Base-by-base conservation (phyloP, 148 eudicot genomes). In the Silene uniflora region DNA sequence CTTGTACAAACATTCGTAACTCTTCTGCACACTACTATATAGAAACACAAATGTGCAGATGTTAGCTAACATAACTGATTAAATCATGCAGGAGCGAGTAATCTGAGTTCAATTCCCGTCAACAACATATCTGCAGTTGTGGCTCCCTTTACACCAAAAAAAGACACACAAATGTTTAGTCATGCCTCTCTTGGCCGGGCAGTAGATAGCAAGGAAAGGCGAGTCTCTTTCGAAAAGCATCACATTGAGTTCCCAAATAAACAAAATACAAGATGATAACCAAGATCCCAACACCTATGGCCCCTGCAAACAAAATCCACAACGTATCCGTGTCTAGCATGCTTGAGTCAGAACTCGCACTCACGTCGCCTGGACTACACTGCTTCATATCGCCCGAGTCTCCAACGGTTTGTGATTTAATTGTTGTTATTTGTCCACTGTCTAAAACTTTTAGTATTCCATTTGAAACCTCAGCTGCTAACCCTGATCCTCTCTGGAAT, bases 261-360 rank as follows among this genome's bases (percentile, higher is more conserved):
- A 79, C 77, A 27, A 79, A n/a, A 49, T 73, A 79, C 73, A 79
- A 73, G 67, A 79, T 60, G 47, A 79, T 69, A 29, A 74, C 70
- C 24, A 79, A 60, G 16, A 79, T 66, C 9, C 24, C 19, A 10
- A 68, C 77, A 17, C 81, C 81, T 8, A 79, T 42, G 27, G 74
- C 81, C 27, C 81, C 81, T 5, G 77, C 81, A 18, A 74, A 68
- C 77, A 79, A 68, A 14, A 79, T 79, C 81, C 81, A 79, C 60
- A 74, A 16, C 4, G 81, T 79, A 56, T 79, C 77, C 11, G 39
- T 59, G 63, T 79, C 81, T 16, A 79, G 58, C 29, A 74, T 4
- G 46, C 74, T 73, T 23, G 46, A 64, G 25, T 52, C 66, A 11
- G 39, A 4, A 24, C 14, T 5, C 22, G 35, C 35, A 9, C 21